Evolutionary conservation across 2,329 filamentous ascomycete species (phyloP), one percentile per base, ranked within the genome.

Genomic region (Aspergillus clavatus): DNA sequence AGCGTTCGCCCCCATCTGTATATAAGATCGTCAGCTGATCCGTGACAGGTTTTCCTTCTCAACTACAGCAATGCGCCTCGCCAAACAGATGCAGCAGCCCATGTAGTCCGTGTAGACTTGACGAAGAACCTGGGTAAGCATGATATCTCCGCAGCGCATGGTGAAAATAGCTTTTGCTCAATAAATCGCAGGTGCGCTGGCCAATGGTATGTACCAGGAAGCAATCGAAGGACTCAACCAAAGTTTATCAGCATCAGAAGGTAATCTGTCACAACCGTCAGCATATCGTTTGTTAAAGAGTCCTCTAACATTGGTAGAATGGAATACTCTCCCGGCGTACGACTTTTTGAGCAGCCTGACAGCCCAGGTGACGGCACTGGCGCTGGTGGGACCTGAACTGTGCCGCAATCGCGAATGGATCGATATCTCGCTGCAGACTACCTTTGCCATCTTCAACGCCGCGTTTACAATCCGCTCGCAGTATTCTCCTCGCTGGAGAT

Each of bases 331-430:
- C 26, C 26, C 26, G 26, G 26, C 26, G 10, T 28, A 28, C n/a
- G n/a, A 12, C 7, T 19, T 21, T 19, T 14, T n/a, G 12, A 10
- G 7, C 12, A n/a, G 10, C 18, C 12, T 38, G 18, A 38, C 21
- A 16, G 16, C 36, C 18, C 36, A 19, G 5, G 21, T 38, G 10
- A 38, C 36, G 16, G 36, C 16, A 7, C 36, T 21, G 21, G 36
- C 12, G 21, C 36, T 38, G 4, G 36, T 38, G 21, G 36, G 36
- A 16, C 16, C 16, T 10, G 36, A 38, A 14, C 36, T 38, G 16
- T 38, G 36, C 21, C 36, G 21, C 16, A 38, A 38, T 21, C 18
- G 12, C 18, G 36, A 38, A 38, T 38, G 36, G 36, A 38, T 38
- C 18, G 14, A 38, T n/a, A 21, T 38, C 16, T 21, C 36, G 12